Base-by-base conservation (phyloP, 495 filamentous ascomycete species). In the Aspergillus cavernicola region DNA sequence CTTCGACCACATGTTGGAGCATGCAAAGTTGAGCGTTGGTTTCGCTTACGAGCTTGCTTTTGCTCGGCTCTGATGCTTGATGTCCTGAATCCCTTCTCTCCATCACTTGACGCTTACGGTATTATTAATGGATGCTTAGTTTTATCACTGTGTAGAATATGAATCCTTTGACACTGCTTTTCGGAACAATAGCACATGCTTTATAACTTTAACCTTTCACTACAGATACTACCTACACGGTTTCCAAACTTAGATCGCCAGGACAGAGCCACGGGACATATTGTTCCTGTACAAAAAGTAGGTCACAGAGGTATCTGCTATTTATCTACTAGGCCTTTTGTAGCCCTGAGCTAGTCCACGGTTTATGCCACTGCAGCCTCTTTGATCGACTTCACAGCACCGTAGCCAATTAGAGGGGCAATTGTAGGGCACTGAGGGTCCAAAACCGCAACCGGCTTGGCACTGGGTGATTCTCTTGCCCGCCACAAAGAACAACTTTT, bases 1-100 rank as follows among this genome's bases (percentile, higher is more conserved):
- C 64, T 97, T 97, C 64, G 88, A 95, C 64, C 93, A 99, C 68
- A 99, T 99, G 93, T 77, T 96, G 48, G 88, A 99, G 73, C 93
- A 99, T 68, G 93, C 91, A 1, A 87, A 86, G 68, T 77, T 99
- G 80, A 96, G 90, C 20, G 73, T 97, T 45, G 89, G 85, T 1
- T 82, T 97, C 61, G 91, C 84, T 12, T 95, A 95, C 63, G 93
- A 99, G 77, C 69, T 96, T 55, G 91, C 71, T 10, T 77, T 72
- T 60, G 69, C 69, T 9, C 51, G 66, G 18, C 68, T 76, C 42
- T 74, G 37, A 69, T 52, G 13, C 38, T 39, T 48, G 20, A 23
- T 38, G 16, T 33, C 42, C 28, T n/a, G 24, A 22, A 2, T 18
- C 26, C 8, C 28, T 57, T 54, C 29, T 45, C 3, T 57, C 45